phyloP scores from a whole-genome alignment of 2,329 filamentous ascomycete species.

The Graphilbum sp. region DNA sequence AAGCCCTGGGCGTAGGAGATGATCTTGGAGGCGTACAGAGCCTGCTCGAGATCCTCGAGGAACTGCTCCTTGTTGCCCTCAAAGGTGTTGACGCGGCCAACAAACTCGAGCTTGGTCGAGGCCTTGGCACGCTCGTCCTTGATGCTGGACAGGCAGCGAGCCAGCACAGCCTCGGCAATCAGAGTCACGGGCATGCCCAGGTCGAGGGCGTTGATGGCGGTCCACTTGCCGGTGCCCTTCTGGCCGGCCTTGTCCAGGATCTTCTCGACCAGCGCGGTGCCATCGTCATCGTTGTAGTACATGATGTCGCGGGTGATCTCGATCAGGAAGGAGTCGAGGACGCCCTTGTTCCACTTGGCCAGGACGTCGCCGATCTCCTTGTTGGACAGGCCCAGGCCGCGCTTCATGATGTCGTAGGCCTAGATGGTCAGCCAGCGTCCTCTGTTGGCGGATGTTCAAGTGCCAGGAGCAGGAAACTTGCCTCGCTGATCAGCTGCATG shows the following conservation, averaged over 20 bases:
- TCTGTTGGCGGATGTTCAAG: not conserved
- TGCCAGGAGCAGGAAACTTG: slow-evolving; percentile 24
- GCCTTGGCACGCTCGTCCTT: slow-evolving; percentile 86
- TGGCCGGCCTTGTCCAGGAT: slow-evolving; percentile 96
- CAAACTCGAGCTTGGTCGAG: slow-evolving; percentile 55
- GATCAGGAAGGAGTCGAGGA: slow-evolving; percentile 96
- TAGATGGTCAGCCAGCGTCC: slow-evolving; percentile 19
- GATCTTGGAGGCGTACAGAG: slow-evolving; percentile 98
- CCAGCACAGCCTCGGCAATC: slow-evolving; percentile 92
- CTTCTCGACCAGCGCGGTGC: slow-evolving; percentile 86
- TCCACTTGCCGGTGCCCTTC: slow-evolving; percentile 99
- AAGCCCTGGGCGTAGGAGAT: slow-evolving; percentile 99
- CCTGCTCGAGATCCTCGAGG: slow-evolving; percentile 95
- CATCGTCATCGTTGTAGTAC: slow-evolving; percentile 95
- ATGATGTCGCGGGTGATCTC: slow-evolving; percentile 98
- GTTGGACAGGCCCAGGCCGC: slow-evolving; percentile 71
- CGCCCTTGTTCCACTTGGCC: slow-evolving; percentile 94
- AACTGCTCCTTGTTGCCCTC: slow-evolving; percentile 84
- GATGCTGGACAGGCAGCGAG: slow-evolving; percentile 83
- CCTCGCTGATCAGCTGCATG: slow-evolving; percentile 99
- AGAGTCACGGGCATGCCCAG: slow-evolving; percentile 97
- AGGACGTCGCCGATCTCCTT: slow-evolving; percentile 96
- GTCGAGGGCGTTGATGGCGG: slow-evolving; percentile 95
- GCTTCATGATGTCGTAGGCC: slow-evolving; percentile 99
- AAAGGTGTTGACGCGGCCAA: slow-evolving; percentile 64